These are phyloP conservation scores for Acacia pycnantha DNA, from an alignment of 331 rosid genomes.

Conservation along the genomic window DNA sequence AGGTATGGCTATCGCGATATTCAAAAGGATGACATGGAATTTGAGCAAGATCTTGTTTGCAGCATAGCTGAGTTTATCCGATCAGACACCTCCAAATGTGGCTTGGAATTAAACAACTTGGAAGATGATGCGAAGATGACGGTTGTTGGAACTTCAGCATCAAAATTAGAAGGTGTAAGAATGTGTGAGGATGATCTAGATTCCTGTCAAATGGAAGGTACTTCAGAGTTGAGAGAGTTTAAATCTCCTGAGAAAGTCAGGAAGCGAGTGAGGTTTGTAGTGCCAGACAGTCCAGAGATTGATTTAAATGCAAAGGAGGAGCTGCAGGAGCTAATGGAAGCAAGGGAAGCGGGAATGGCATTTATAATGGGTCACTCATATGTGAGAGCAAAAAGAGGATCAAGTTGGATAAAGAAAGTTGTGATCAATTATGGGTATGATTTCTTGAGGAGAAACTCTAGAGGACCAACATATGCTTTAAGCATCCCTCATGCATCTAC, in stretches of 20 bases:
- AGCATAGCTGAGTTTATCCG: conserved; percentile 86
- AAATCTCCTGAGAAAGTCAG: conserved; percentile 49
- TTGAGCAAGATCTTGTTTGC: conserved; percentile 86
- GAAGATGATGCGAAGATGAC: conserved; percentile 73
- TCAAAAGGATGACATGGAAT: conserved; percentile 85
- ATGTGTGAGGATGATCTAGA: conserved; percentile 55
- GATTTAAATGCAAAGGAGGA: conserved; percentile 56
- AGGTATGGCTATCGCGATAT: conserved; percentile 90
- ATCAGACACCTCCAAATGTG: conserved; percentile 52
- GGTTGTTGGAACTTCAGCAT: conserved; percentile 83
- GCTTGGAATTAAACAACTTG: conserved; percentile 28
- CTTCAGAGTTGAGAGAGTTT: conserved; percentile 67
- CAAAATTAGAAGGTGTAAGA: conserved; percentile 62
- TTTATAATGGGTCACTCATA: conserved; percentile 94
- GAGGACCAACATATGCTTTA: conserved; percentile 82
- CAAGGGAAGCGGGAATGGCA: conserved; percentile 95
- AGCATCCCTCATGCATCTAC: conserved; percentile 90
- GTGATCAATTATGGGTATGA: conserved; percentile 89
- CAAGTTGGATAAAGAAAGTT: conserved; percentile 75
- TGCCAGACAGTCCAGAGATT: conserved; percentile 72
- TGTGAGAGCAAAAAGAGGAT: conserved; percentile 89
- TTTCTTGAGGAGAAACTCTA: conserved; percentile 92
- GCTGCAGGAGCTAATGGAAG: conserved; percentile 85
- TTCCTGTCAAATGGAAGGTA: conserved; percentile 34
- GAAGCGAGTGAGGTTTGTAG: conserved; percentile 79